Evolutionary conservation across 2,329 filamentous ascomycete species (phyloP).

Genomic region (Fusarium tanahbumbuense): DNA sequence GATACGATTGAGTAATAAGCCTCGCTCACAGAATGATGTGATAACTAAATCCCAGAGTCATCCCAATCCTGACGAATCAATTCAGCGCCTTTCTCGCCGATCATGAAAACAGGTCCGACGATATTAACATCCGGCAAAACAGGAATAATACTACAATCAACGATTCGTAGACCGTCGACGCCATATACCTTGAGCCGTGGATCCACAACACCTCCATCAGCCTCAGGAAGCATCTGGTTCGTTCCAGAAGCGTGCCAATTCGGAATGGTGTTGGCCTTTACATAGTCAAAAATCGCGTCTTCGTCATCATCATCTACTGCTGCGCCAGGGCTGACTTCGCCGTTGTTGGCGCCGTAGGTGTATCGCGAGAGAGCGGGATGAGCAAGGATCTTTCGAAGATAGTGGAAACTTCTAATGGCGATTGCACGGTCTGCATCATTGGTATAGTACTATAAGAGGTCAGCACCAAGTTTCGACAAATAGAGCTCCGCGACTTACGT

Average conservation of each 20-base stretch:
- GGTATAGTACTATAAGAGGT: slow-evolving; percentile 1
- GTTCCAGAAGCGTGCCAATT: slow-evolving; percentile 25
- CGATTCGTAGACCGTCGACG: slow-evolving; percentile 23
- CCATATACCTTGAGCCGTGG: slow-evolving; percentile 29
- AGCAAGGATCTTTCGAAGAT: slow-evolving; percentile 15
- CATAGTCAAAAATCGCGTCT: slow-evolving; percentile 14
- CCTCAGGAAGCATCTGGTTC: slow-evolving; percentile 15
- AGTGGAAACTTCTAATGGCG: slow-evolving; percentile 9
- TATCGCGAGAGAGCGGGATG: slow-evolving; percentile 6
- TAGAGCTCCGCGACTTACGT: not conserved
- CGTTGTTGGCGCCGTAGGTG: not conserved
- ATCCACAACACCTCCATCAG: slow-evolving; percentile 39
- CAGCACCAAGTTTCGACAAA: not conserved
- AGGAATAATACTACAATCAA: slow-evolving; percentile 55
- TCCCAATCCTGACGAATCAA: slow-evolving; percentile 15
- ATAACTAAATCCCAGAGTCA: not conserved
- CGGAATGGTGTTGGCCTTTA: slow-evolving; percentile 7
- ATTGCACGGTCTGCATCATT: slow-evolving; percentile 10
- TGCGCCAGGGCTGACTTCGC: slow-evolving; percentile 9
- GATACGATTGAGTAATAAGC: too few species aligned
- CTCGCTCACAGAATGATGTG: too few species aligned
- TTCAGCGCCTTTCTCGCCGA: slow-evolving; percentile 62
- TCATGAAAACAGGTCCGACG: slow-evolving; percentile 70
- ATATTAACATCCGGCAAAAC: slow-evolving; percentile 68
- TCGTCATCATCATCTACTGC: not conserved